Percentiles rank a stretch among this genome's conserved stretches.
phyloP scores from a whole-genome alignment of 1,284 basidiomycete genomes.

The Cutaneotrichosporon sp. region DNA sequence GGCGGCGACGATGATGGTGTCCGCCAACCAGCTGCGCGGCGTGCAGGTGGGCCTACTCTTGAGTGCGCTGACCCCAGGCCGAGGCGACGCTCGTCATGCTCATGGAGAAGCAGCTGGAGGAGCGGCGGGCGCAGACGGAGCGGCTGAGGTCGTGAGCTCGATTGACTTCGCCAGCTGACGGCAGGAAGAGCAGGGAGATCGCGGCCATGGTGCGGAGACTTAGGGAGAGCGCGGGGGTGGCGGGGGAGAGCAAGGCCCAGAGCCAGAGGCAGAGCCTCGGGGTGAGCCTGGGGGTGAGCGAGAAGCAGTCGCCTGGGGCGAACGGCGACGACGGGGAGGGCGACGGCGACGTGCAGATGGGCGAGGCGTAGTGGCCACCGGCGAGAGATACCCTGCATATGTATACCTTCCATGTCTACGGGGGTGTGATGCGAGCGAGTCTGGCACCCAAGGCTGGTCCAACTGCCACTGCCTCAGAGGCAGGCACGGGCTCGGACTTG shows the following conservation, averaged over 20 bases:
- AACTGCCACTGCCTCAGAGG: too few relatives aligned
- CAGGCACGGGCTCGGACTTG: too few relatives aligned
- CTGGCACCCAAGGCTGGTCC: too few relatives aligned
- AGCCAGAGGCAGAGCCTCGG: neutral
- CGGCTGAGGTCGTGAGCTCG: conserved; percentile 32
- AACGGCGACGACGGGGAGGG: neutral
- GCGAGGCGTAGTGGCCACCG: neutral
- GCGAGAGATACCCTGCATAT: conserved; percentile 24
- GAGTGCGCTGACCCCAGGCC: conserved; percentile 27
- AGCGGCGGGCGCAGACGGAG: conserved; percentile 37
- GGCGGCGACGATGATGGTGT: conserved; percentile 49
- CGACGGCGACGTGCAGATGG: conserved; percentile 1
- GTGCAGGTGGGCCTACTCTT: conserved; percentile 30
- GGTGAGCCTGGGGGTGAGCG: neutral
- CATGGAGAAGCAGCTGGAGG: conserved; percentile 47
- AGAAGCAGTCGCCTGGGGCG: neutral
- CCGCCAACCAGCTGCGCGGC: conserved; percentile 44
- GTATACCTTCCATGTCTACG: conserved; percentile 14
- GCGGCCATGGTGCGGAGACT: conserved; percentile 19
- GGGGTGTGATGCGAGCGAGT: too few relatives aligned
- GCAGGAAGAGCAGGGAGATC: conserved; percentile 24
- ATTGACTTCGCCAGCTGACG: neutral
- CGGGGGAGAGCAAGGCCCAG: neutral
- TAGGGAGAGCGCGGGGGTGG: conserved; percentile 7
- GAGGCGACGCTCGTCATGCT: conserved; percentile 49